Conservation (phyloP, 768 basidiomycete species). For the Mycena chlorophos region DNA sequence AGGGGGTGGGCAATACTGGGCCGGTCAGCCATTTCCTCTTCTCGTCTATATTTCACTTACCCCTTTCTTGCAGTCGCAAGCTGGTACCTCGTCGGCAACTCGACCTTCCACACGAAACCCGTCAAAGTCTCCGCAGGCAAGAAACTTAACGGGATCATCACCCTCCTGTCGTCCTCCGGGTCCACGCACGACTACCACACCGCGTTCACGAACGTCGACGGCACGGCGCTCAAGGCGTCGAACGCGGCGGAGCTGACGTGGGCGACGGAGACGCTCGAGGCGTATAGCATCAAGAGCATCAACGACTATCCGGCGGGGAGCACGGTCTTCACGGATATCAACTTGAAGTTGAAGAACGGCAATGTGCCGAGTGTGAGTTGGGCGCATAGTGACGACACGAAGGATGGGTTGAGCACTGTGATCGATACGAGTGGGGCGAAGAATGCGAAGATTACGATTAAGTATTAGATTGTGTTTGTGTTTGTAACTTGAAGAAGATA, state of each 20-base stretch:
- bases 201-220: neutral
- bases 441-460: slow-evolving; percentile 8
- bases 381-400: neutral
- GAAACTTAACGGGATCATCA: slow-evolving; percentile 5
- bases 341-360: neutral
- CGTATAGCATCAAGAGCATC: neutral
- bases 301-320: slow-evolving; percentile 7
- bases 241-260: neutral
- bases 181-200: slow-evolving; percentile 1
- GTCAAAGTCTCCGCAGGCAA: neutral
- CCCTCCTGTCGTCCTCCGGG: neutral
- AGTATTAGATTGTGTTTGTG: too few species aligned
- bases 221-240: neutral
- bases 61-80: too few species aligned
- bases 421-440: slow-evolving; percentile 3
- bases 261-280: slow-evolving; percentile 7
- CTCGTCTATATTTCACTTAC: too few species aligned
- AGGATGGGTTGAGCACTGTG: slow-evolving; percentile 2
- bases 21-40: too few species aligned
- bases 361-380: neutral
- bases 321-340: slow-evolving; percentile 9
- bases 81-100: neutral
- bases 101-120: neutral
- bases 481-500: too few species aligned
- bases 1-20: slow-evolving; percentile 9